Conservation (phyloP, 257 asterid genomes). For the Solanum chilense region DNA sequence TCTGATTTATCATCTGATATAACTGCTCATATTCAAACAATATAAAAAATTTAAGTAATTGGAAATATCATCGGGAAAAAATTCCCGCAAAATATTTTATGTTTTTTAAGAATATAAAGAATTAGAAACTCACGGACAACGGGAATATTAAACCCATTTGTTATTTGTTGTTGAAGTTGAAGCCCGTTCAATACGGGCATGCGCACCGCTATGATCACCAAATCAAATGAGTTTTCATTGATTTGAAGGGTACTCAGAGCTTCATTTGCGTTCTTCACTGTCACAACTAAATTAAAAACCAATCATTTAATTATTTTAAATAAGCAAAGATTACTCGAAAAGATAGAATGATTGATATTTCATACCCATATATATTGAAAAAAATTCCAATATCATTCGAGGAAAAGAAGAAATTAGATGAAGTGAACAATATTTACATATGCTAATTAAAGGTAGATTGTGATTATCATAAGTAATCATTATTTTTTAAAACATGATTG, state of each 20-base stretch:
- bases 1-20: slow-evolving; percentile 42
- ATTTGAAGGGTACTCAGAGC: neutral
- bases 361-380: neutral
- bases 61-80: neutral
- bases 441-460: neutral
- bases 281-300: neutral
- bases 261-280: neutral
- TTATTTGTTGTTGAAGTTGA: slow-evolving; percentile 29
- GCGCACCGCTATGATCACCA: slow-evolving; percentile 24
- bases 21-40: slow-evolving; percentile 10
- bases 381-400: neutral
- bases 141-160: slow-evolving; percentile 39
- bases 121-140: slow-evolving; percentile 35
- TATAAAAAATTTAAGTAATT: neutral
- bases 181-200: slow-evolving; percentile 48
- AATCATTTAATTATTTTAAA: neutral
- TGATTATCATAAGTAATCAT: neutral
- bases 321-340: neutral
- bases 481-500: neutral
- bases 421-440: neutral
- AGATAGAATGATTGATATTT: neutral
- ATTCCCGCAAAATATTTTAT: too few species aligned
- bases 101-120: neutral
- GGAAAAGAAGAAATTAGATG: neutral
- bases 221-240: neutral